These are phyloP conservation scores for Eugenia klotzschiana DNA, from an alignment of 441 rosid genomes.

Conservation along the genomic window DNA sequence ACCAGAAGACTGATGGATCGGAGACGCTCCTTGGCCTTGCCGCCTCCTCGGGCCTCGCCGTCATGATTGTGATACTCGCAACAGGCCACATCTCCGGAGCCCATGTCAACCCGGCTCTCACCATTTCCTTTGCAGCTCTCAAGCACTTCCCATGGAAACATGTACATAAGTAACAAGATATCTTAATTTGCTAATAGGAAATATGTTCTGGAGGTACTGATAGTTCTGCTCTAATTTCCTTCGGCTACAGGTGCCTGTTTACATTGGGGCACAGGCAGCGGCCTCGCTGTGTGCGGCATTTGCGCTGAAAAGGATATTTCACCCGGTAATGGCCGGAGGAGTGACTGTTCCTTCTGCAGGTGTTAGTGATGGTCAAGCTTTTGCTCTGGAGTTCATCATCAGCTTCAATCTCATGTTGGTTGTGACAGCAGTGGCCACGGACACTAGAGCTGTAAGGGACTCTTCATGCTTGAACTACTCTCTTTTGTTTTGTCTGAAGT, in stretches of 20 bases:
- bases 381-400: conserved; percentile 53
- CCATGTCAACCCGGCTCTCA: conserved; percentile 75
- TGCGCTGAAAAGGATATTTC: conserved; percentile 48
- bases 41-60: conserved; percentile 62
- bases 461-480: not conserved
- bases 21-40: conserved; percentile 72
- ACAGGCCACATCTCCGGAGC: conserved; percentile 95
- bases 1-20: conserved; percentile 63
- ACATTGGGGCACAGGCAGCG: conserved; percentile 55
- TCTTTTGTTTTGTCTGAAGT: not conserved
- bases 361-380: conserved; percentile 27
- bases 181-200: not conserved
- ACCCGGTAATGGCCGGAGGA: conserved; percentile 69
- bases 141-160: conserved; percentile 86
- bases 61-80: conserved; percentile 60
- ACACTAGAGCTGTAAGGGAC: conserved; percentile 51
- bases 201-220: not conserved
- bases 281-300: conserved; percentile 72
- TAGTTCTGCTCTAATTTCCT: not conserved
- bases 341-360: conserved; percentile 50
- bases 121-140: conserved; percentile 70
- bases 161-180: conserved; percentile 10
- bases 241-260: conserved; percentile 45
- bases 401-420: conserved; percentile 66
- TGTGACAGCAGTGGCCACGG: conserved; percentile 64